Base-by-base conservation (phyloP, 2,329 filamentous ascomycete species). In the Claviceps pazoutovae region DNA sequence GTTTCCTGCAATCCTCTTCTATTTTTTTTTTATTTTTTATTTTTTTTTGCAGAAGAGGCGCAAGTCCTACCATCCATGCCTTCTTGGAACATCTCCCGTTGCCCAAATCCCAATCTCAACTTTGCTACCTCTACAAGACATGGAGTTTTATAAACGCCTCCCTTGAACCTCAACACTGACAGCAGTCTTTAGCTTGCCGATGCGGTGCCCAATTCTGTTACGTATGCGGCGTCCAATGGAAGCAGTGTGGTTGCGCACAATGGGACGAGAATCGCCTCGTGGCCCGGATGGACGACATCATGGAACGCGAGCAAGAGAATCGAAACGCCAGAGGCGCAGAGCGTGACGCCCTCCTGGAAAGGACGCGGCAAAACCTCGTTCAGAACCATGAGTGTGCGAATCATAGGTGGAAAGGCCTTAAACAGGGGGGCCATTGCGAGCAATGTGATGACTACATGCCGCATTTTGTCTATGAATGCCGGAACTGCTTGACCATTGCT, bases 191-290 rank as follows among this genome's bases (percentile, higher is more conserved):
- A 66, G 75, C 68, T 0, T 79, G 74, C 48, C 61, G 49, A 1
- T 80, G 76, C 48, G 58, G 65, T 0, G 58, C 63, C 0, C 36
- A 76, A n/a, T 79, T 78, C 56, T 78, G 75, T 56, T 76, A 76
- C 41, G n/a, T 61, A 0, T 79, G 74, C 43, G 73, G 73, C 4
- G 14, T 19, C 0, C 2, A 0, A 3, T 76, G 73, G 73, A 70
- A 68, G 30, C 62, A 46, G 0, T 76, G 71, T 26, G 0, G 0
- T 0, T 76, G 73, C 50, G 53, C 39, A 2, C 59, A 63, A 21
- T 73, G 68, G 67, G 54, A 68, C 4, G 68, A 73, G 46, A 49
- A 53, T 9, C 57, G 36, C 14, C 44, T 55, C 4, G 4, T 14
- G 1, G 16, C 5, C 17, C 51, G 50, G 5, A 49, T 42, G 14